Base-by-base conservation (phyloP, 1,284 basidiomycete genomes). In the Abortiporus biennis region DNA sequence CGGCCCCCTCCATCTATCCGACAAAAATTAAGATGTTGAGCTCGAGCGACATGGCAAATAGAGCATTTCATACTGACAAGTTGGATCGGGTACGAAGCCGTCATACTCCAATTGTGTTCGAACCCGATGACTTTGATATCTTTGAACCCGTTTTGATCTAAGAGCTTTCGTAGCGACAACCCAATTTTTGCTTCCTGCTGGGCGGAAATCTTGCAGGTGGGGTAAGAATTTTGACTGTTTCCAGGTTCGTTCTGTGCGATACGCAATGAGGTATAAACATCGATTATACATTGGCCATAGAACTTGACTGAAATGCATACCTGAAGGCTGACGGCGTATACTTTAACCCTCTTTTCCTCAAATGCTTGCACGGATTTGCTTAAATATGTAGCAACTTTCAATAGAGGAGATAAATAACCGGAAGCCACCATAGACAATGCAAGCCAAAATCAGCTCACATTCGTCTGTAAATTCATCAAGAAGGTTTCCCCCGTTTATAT, bases 91-190 rank as follows among this genome's bases (percentile, higher is more conserved):
- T 76, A 76, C 13, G 58, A 59, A 2, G 56, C 68, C 1, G 71
- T 69, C 50, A 72, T 66, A 25, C 58, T 54, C 74, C 74, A 75
- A 49, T 76, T 74, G 48, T 71, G 70, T 35, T 72, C 70, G 46
- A 66, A 72, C 22, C 70, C 72, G 31, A 74, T 58, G 35, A 76
- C 65, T 54, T 69, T 54, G 19, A 65, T 65, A 34, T 46, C 49
- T 1, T 57, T 57, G 48, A 72, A 68, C 1, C 71, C 69, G 43
- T 71, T 66, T 31, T 59, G 58, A 49, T 74, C 49, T 59, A 76
- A 63, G 29, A 74, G 47, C 4, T 54, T 59, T 9, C 74, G 65
- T 4, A 76, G 59, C 6, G 61, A 45, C 2, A 53, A 56, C 17
- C 64, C 73, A 34, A 76, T 62, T 20, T 58, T 45, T 0, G 69